Conservation (phyloP, 202 grass and related monocot genomes). For the Panicum virgatum region DNA sequence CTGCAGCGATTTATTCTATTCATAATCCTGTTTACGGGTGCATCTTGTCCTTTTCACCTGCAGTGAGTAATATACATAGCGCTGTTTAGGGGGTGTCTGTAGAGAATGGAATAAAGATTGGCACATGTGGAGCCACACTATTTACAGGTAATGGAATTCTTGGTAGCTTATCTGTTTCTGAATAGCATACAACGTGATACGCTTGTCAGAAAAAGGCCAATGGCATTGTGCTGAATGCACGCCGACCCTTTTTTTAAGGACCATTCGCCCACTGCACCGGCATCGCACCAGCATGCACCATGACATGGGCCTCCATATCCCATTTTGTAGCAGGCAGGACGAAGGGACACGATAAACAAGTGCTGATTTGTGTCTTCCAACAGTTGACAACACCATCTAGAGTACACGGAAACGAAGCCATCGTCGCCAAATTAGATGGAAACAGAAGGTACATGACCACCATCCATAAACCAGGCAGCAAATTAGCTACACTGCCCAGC, state of each 20-base stretch:
- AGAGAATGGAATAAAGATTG: conserved; percentile 27
- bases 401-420: conserved; percentile 18
- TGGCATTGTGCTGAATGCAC: background rate
- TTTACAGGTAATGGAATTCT: background rate
- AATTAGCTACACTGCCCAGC: conserved; percentile 27
- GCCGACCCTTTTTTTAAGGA: background rate
- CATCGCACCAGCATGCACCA: background rate
- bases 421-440: background rate
- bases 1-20: background rate
- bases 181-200: background rate
- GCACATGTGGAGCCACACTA: background rate
- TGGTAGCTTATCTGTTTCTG: background rate
- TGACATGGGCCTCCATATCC: background rate
- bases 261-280: background rate
- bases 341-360: background rate
- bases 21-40: background rate
- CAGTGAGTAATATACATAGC: background rate
- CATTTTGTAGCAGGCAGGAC: background rate
- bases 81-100: background rate
- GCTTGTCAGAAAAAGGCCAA: background rate
- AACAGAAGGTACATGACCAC: conserved; percentile 13
- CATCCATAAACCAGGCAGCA: conserved; percentile 40
- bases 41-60: background rate
- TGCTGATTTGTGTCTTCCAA: background rate
- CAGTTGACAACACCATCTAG: background rate